A percentile compares a stretch with the other conserved stretches of the same genome.
Conservation (phyloP, 495 filamentous ascomycete genomes). For the Aspergillus ostianus region DNA sequence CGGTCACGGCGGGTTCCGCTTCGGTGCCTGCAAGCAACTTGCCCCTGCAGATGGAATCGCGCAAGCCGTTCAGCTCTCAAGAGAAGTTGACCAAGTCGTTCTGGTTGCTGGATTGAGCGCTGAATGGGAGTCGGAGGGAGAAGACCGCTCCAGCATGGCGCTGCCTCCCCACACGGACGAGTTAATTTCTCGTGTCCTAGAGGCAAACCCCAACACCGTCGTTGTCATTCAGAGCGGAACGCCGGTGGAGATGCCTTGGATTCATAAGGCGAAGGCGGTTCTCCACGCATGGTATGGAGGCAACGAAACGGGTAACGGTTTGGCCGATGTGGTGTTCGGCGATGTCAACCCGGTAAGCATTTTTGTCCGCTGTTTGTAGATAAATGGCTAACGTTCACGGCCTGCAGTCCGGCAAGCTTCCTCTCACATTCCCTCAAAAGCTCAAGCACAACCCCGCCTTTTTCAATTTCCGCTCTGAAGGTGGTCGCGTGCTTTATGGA, state of each 20-base stretch:
- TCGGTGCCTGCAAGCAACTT: constrained; percentile 67
- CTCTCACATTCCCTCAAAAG: constrained; percentile 58
- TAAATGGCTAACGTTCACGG: background rate
- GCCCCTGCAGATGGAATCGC: constrained; percentile 57
- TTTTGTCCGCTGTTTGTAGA: background rate
- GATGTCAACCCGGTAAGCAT: constrained; percentile 38
- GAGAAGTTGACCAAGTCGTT: constrained; percentile 64
- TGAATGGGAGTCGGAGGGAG: constrained; percentile 85
- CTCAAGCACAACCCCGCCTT: constrained; percentile 68
- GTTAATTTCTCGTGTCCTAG: constrained; percentile 62
- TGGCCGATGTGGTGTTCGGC: constrained; percentile 52
- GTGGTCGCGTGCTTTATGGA: constrained; percentile 66
- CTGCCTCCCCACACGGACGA: constrained; percentile 69
- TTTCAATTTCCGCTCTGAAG: constrained; percentile 71
- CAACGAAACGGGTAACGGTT: constrained; percentile 57
- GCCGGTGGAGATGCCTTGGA: constrained; percentile 81
- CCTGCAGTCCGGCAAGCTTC: constrained; percentile 45
- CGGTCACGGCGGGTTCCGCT: constrained; percentile 66
- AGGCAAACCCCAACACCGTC: constrained; percentile 66
- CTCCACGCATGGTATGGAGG: constrained; percentile 67
- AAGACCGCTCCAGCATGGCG: constrained; percentile 72
- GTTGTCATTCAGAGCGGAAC: constrained; percentile 80
- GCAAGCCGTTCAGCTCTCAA: constrained; percentile 60
- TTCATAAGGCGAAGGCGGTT: constrained; percentile 59
- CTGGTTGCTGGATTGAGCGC: constrained; percentile 71